Evolutionary conservation across 345 rosid species (phyloP), one percentile per base, ranked within the genome.

Genomic region (Heritiera fomes): DNA sequence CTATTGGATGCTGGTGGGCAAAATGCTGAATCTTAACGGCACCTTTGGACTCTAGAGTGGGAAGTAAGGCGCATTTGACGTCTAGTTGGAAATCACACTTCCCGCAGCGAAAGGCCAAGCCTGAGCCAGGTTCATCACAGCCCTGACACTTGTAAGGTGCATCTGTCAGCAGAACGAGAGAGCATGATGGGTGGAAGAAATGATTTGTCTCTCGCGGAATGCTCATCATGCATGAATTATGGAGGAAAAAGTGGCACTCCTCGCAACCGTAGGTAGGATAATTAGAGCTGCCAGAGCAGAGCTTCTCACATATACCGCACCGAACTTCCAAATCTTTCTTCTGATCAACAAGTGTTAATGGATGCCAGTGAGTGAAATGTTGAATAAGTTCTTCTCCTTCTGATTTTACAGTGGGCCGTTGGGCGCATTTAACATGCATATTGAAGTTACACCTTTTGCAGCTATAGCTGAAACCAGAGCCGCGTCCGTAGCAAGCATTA

Each of bases 21-120:
- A 14, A 12, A 77, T 77, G 75, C 23, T 77, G 41, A 68, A 68
- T 67, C 50, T 67, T 56, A 23, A 59, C 9, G 11, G 38, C 60
- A 15, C 6, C 73, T 17, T 43, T 40, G 1, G 74, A 66, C 20
- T 77, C 20, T 38, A 55, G 15, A 7, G 64, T 53, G 23, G 80
- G 43, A 70, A 77, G 55, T 23, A 78, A 7, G 65, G 67, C 68
- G 17, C 80, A 78, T 68, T 69, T 65, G 30, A 45, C 56, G 59
- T 72, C 65, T 8, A 78, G 9, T 2, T 58, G 1, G 12, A 78
- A 78, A 1, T 13, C 0, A 49, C 80, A 78, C 60, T 30, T 28
- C 0, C 41, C 49, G n/a, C 76, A 70, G 12, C 67, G 4, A 11
- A 41, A 78, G n/a, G 46, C 40, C 46, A 78, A 55, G 28, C 12